Evolutionary conservation across 2,329 filamentous ascomycete species (phyloP).

Genomic region (Colletotrichum agaves): DNA sequence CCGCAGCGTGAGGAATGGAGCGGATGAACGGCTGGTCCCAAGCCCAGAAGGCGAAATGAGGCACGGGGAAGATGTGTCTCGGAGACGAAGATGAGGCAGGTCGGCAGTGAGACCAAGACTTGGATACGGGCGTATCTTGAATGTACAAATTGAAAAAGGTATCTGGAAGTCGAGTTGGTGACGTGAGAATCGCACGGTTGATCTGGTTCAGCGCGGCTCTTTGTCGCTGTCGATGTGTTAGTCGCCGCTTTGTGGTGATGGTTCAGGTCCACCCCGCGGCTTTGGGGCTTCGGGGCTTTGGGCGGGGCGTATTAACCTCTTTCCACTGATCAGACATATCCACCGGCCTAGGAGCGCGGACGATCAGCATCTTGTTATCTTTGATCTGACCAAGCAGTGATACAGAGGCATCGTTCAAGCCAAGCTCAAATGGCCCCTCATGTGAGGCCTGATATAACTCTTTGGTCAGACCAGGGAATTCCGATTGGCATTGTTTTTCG

Average conservation of each 20-base stretch:
- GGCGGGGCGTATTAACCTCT: conserved; percentile 41
- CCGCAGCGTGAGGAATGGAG: conserved; percentile 52
- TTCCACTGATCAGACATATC: conserved; percentile 59
- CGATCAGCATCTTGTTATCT: conserved; percentile 53
- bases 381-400: conserved; percentile 51
- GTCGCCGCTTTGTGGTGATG: conserved; percentile 16
- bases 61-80: conserved; percentile 60
- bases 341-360: conserved; percentile 52
- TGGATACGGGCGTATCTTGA: conserved; percentile 58
- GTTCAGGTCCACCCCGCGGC: not conserved
- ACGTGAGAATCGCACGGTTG: conserved; percentile 61
- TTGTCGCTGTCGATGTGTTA: conserved; percentile 50
- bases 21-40: conserved; percentile 63
- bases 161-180: conserved; percentile 59
- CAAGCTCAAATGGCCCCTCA: conserved; percentile 55
- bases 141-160: conserved; percentile 64
- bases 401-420: conserved; percentile 42
- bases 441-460: conserved; percentile 58
- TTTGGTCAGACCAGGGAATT: conserved; percentile 58
- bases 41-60: conserved; percentile 66
- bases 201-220: conserved; percentile 64
- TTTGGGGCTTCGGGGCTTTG: not conserved
- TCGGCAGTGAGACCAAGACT: conserved; percentile 59
- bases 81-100: conserved; percentile 50
- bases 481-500: conserved; percentile 53